These are phyloP conservation scores for Candida albicans DNA, from an alignment of 1,139 yeast genomes.

Conservation along the genomic window DNA sequence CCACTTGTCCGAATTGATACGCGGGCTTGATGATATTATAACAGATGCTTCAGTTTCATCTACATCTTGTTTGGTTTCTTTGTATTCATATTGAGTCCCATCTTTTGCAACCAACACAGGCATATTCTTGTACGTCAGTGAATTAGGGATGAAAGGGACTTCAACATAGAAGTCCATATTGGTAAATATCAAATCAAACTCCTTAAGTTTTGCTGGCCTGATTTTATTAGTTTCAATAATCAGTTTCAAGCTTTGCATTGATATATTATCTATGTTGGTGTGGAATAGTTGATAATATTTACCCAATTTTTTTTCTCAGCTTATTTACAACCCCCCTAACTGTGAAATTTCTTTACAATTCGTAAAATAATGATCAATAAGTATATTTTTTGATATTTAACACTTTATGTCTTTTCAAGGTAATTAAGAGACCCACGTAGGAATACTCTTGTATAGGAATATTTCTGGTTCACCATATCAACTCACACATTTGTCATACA, in stretches of 20 bases:
- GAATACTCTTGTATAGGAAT: no score
- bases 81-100: conserved; percentile 4
- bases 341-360: background rate
- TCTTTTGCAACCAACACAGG: conserved; percentile 14
- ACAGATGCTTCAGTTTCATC: background rate
- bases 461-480: no score
- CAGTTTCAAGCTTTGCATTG: conserved; percentile 20
- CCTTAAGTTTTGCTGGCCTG: conserved; percentile 18
- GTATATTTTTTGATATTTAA: no score
- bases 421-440: no score
- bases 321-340: background rate
- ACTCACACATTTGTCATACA: no score
- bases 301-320: background rate
- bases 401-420: no score
- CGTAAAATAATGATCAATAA: no score
- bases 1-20: conserved; percentile 1
- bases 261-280: background rate
- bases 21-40: conserved; percentile 9
- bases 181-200: conserved; percentile 19
- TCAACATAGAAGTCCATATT: conserved; percentile 12
- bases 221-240: conserved; percentile 22
- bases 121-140: conserved; percentile 7
- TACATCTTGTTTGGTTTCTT: conserved; percentile 1
- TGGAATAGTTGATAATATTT: background rate
- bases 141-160: conserved; percentile 15